Evolutionary conservation across 2,329 filamentous ascomycete genomes (phyloP), one percentile per base, ranked within the genome.

Genomic region (Xylariomycetidae sp.): DNA sequence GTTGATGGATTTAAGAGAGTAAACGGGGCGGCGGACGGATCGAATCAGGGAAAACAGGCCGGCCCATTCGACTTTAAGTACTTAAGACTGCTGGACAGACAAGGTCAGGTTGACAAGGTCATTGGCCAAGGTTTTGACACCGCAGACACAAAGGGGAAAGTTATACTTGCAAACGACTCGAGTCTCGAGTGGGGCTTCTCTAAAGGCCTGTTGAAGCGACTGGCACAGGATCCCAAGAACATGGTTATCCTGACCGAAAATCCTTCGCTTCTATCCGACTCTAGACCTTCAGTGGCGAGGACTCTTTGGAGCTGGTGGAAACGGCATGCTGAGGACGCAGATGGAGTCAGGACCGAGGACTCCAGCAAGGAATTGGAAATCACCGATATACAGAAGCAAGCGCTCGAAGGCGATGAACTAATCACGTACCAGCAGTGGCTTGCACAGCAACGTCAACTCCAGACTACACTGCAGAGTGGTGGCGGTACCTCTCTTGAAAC

Each of bases 181-280:
- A 94, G 86, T 18, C 64, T 97, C 14, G 88, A 95, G 49, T 98
- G 92, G 92, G 92, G 92, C 0, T 94, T 95, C 53, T 94, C 92
- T 0, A 87, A 84, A 50, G 81, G 90, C 33, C 70, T 89, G 1
- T 64, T 98, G 30, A 79, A 76, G 43, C 72, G 73, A 8, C 70
- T 98, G 35, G 88, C 88, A 0, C 72, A 76, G 38, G 85, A 94
- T 44, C 67, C 82, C 2, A 79, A 80, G 26, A 98, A 96, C 56
- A 66, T 97, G 28, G 75, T 98, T 22, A 79, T 98, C 33, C 63
- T 98, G 27, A 96, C 90, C 0, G 89, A 97, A 50, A 77, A 80
- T 42, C 71, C 78, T 2, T 67, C 66, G 1, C 56, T 66, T 4
- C 58, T 63, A n/a, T 53, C 61, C 11, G 57, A 61, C 63, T 57